phyloP scores from a whole-genome alignment of 768 basidiomycete genomes.

The Lepiota brunneoincarnata region DNA sequence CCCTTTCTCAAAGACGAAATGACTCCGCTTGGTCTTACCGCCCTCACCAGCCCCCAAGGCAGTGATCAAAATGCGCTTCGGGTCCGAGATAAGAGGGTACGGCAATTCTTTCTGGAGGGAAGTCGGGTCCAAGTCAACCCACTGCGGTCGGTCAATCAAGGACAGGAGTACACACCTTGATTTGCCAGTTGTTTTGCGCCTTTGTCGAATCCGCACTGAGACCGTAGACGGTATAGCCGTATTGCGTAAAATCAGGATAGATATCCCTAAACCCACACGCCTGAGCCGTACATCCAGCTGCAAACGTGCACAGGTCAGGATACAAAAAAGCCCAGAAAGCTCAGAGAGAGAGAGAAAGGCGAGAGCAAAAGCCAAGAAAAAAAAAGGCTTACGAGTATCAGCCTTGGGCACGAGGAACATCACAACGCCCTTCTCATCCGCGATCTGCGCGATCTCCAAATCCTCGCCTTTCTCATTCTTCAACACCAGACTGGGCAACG shows the following conservation, averaged over 20 bases:
- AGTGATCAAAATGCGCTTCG: slow-evolving; percentile 73
- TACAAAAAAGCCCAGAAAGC: neutral
- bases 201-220: slow-evolving; percentile 75
- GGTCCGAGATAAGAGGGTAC: slow-evolving; percentile 87
- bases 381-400: slow-evolving; percentile 58
- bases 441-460: slow-evolving; percentile 60
- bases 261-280: slow-evolving; percentile 90
- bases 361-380: slow-evolving; percentile 27
- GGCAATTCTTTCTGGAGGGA: slow-evolving; percentile 72
- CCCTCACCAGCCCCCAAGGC: slow-evolving; percentile 79
- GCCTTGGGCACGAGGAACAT: slow-evolving; percentile 85
- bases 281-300: slow-evolving; percentile 89
- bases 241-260: slow-evolving; percentile 69
- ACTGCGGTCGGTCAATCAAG: neutral
- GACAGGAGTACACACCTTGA: slow-evolving; percentile 60
- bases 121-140: neutral
- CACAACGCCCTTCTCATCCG: slow-evolving; percentile 71
- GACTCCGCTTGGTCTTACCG: slow-evolving; percentile 85
- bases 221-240: slow-evolving; percentile 78
- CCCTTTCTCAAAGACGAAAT: slow-evolving; percentile 91
- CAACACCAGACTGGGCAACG: slow-evolving; percentile 68
- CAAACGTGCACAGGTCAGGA: neutral
- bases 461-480: slow-evolving; percentile 87
- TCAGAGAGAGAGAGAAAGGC: neutral
- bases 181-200: slow-evolving; percentile 83